Percentiles rank a stretch among this genome's conserved stretches.
Evolutionary conservation across 805 yeast genomes (phyloP).

Genomic region (Ogataea methanolica): DNA sequence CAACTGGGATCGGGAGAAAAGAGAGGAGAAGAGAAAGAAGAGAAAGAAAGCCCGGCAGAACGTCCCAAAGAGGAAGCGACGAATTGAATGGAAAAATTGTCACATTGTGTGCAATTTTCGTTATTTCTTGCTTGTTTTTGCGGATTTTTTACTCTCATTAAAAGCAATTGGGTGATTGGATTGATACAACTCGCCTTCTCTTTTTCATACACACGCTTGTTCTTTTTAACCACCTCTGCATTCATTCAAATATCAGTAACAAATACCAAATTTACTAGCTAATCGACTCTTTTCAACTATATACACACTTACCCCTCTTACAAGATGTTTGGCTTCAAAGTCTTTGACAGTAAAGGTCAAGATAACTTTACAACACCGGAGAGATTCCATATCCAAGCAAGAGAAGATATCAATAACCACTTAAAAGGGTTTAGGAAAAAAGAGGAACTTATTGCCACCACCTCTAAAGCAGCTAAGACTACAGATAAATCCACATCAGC

Average conservation of each 20-base stretch:
- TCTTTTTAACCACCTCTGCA: not conserved
- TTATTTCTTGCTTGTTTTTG: not conserved
- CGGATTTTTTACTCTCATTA: too few species aligned
- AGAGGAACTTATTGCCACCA: not conserved
- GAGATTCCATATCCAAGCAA: conserved; percentile 29
- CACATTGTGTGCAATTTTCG: not conserved
- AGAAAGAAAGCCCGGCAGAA: not conserved
- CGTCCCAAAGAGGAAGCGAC: too few species aligned
- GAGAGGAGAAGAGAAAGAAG: too few species aligned
- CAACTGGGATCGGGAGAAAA: not conserved
- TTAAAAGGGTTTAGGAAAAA: conserved; percentile 13
- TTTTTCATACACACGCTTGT: not conserved
- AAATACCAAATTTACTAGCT: too few species aligned
- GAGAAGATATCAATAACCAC: conserved; percentile 29
- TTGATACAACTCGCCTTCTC: too few species aligned
- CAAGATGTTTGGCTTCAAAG: conserved; percentile 29
- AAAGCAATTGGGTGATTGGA: too few species aligned
- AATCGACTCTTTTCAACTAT: not conserved
- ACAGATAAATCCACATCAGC: conserved; percentile 1
- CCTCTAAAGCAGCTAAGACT: not conserved
- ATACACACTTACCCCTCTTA: not conserved
- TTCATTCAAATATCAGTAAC: too few species aligned
- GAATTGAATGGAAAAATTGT: too few species aligned
- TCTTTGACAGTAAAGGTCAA: conserved; percentile 23
- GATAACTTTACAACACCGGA: conserved; percentile 27